Conservation (phyloP, 2,329 filamentous ascomycete species). For the Pseudomassariella vexata region DNA sequence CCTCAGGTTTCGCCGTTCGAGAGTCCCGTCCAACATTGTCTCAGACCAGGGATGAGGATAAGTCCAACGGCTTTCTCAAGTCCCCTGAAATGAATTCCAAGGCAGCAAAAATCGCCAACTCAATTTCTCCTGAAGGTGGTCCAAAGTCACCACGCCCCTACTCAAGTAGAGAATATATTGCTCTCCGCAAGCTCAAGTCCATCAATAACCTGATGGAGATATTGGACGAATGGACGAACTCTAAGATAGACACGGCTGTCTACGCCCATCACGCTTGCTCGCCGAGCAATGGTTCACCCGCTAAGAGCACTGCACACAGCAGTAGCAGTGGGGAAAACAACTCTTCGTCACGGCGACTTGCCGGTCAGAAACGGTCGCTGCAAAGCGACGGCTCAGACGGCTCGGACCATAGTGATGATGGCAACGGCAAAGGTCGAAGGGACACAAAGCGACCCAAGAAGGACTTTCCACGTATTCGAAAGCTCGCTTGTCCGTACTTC, state of each 20-base stretch:
- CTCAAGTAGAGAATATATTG: conserved; percentile 7
- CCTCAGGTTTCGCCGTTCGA: too few relatives aligned
- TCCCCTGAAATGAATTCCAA: conserved; percentile 9
- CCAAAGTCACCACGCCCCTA: conserved; percentile 5
- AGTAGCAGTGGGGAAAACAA: background rate
- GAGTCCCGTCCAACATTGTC: too few relatives aligned
- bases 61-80: too few relatives aligned
- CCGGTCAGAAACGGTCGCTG: conserved; percentile 4
- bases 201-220: conserved; percentile 8
- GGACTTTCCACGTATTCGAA: background rate
- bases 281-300: background rate
- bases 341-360: background rate
- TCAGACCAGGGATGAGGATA: too few relatives aligned
- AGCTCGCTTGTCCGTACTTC: conserved; percentile 7
- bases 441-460: conserved; percentile 2
- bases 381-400: conserved; percentile 3
- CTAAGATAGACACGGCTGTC: background rate
- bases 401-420: conserved; percentile 3
- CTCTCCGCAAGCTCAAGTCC: conserved; percentile 4
- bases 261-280: background rate
- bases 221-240: conserved; percentile 5
- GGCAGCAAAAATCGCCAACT: background rate
- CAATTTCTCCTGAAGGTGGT: conserved; percentile 6
- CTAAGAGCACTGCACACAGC: background rate
- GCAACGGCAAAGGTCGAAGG: background rate